Base-by-base conservation (phyloP, 1,284 basidiomycete species). In the Naganishia liquefaciens region DNA sequence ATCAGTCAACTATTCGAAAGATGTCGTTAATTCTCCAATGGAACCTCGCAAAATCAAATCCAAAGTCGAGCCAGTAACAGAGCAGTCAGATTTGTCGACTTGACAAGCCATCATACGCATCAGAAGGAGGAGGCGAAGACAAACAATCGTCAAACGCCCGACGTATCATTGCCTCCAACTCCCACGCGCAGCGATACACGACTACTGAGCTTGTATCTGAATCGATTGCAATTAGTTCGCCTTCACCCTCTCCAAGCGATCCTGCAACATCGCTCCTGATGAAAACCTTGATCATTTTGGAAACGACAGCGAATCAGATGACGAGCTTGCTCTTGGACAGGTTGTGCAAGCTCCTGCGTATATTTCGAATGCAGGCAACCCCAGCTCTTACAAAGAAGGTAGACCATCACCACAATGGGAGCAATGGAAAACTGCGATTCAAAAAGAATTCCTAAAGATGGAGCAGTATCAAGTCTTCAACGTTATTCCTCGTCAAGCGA, bases 381-480 rank as follows among this genome's bases (percentile, higher is more conserved):
- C 28, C 17, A 50, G 54, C n/a, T 33, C 30, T 10, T 28, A 28
- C n/a, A 70, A 70, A n/a, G 23, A 51, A 30, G 50, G 25, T 9
- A 7, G 50, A 30, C 28, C 28, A 5, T 27, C 23, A 11, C 50
- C 50, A 2, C 23, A 58, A n/a, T 58, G 55, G 55, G 21, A n/a
- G 3, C 5, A 69, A 3, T 71, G 70, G 70, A 9, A 58, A 28
- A 15, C 25, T 11, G 69, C 70, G 5, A 70, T 68, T 23, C 15
- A 49, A 23, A 65, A 65, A 5, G 68, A 71, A 53, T 43, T 70
- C n/a, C 40, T 49, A 13, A 69, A 67, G 46, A 70, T 72, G 70
- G 49, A 64, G 11, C 62, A 69, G n/a, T 68, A 70, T 40, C 50
- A 66, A 3, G 68, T 72, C 19, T 72, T 61, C 57, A 33, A 44